These are phyloP conservation scores for Gossypium gossypioides DNA, from an alignment of 441 rosid genomes.

Conservation along the genomic window DNA sequence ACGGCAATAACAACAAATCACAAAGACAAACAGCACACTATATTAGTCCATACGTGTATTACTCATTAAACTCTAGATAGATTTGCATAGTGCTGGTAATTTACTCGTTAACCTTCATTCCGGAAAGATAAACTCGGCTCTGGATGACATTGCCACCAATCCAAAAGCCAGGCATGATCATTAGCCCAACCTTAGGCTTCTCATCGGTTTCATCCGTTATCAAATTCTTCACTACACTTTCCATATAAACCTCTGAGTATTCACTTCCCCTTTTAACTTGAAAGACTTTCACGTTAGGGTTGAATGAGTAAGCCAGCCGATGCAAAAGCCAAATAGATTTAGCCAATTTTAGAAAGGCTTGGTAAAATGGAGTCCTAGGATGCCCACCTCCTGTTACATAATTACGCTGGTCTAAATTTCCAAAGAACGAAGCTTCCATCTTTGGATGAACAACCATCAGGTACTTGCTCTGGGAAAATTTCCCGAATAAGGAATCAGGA, in stretches of 20 bases:
- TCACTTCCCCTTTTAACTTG: conserved; percentile 74
- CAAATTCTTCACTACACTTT: conserved; percentile 61
- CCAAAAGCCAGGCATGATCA: conserved; percentile 92
- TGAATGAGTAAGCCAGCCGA: conserved; percentile 74
- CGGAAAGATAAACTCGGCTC: conserved; percentile 78
- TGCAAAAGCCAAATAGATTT: conserved; percentile 84
- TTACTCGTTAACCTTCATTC: conserved; percentile 65
- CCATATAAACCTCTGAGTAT: conserved; percentile 82
- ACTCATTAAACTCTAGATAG: not conserved
- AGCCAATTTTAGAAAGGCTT: conserved; percentile 73
- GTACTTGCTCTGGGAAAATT: conserved; percentile 72
- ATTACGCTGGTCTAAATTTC: conserved; percentile 76
- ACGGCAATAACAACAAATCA: conserved; percentile 9
- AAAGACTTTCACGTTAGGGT: conserved; percentile 65
- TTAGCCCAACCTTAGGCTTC: conserved; percentile 63
- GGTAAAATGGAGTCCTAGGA: conserved; percentile 91
- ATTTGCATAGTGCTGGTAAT: not conserved
- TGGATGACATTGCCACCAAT: conserved; percentile 64
- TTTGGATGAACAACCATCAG: conserved; percentile 71
- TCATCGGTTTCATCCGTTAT: conserved; percentile 46
- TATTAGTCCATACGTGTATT: conserved; percentile 9
- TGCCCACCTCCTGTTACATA: conserved; percentile 73
- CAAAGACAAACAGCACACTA: conserved; percentile 8
- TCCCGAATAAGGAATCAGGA: conserved; percentile 70
- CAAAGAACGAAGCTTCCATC: conserved; percentile 96